Evolutionary conservation across 805 yeast species (phyloP).

Genomic region (Maudiozyma bulderi): DNA sequence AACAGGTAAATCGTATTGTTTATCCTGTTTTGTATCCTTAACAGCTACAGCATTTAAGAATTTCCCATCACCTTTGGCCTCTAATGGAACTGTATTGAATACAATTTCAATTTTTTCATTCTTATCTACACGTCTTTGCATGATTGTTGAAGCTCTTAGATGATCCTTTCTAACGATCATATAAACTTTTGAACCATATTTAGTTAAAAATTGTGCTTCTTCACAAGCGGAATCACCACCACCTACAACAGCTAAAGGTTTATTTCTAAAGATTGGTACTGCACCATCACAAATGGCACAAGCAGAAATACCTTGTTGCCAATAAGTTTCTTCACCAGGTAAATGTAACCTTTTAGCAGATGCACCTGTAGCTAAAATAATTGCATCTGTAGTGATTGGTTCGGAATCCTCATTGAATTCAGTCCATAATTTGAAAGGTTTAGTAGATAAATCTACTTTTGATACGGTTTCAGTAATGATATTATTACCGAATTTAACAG

Average conservation of each 20-base stretch:
- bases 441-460: conserved; percentile 76
- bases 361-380: conserved; percentile 95
- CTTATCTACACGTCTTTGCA: conserved; percentile 84
- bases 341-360: conserved; percentile 88
- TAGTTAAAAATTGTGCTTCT: conserved; percentile 94
- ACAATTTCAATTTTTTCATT: conserved; percentile 87
- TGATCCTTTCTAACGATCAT: conserved; percentile 89
- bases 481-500: conserved; percentile 80
- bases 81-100: conserved; percentile 75
- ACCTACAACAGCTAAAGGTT: conserved; percentile 95
- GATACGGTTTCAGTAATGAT: conserved; percentile 92
- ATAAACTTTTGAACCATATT: conserved; percentile 93
- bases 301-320: conserved; percentile 99
- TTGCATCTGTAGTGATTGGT: conserved; percentile 87
- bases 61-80: conserved; percentile 92
- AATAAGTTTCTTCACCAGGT: conserved; percentile 95
- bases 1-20: conserved; percentile 58
- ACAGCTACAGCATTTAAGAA: conserved; percentile 55
- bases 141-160: conserved; percentile 89
- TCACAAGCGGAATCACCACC: conserved; percentile 99
- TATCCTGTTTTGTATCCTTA: conserved; percentile 63
- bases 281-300: conserved; percentile 99
- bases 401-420: conserved; percentile 89
- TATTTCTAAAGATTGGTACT: conserved; percentile 95
- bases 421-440: conserved; percentile 95